phyloP scores from a whole-genome alignment of 2,329 filamentous ascomycete genomes.

The Microsporum ferrugineum region DNA sequence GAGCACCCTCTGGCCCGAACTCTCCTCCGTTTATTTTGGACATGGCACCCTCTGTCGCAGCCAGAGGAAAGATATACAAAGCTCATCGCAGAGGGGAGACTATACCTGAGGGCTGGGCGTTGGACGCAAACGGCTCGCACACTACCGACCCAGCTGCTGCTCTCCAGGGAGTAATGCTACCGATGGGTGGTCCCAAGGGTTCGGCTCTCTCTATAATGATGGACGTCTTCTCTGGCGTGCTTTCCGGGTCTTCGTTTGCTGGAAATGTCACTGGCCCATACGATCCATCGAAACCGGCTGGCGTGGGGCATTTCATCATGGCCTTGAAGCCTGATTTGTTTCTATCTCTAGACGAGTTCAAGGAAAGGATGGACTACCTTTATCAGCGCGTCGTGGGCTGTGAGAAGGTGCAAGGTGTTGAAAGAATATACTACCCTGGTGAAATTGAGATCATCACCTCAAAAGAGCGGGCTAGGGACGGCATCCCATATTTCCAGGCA shows the following conservation, averaged over 20 bases:
- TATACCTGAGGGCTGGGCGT: slow-evolving; percentile 52
- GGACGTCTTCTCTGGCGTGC: slow-evolving; percentile 71
- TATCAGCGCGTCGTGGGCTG: slow-evolving; percentile 43
- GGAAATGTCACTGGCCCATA: slow-evolving; percentile 68
- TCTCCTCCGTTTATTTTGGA: slow-evolving; percentile 47
- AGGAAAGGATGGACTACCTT: slow-evolving; percentile 46
- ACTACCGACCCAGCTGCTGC: slow-evolving; percentile 62
- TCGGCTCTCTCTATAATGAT: slow-evolving; percentile 71
- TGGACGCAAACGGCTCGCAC: slow-evolving; percentile 57
- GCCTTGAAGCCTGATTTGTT: slow-evolving; percentile 65
- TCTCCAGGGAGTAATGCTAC: slow-evolving; percentile 67
- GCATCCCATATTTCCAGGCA: slow-evolving; percentile 40
- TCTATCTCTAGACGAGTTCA: slow-evolving; percentile 58
- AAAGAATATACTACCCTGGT: slow-evolving; percentile 47
- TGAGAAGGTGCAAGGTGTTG: slow-evolving; percentile 44
- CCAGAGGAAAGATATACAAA: slow-evolving; percentile 37
- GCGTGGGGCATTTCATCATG: slow-evolving; percentile 64
- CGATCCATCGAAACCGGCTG: slow-evolving; percentile 54
- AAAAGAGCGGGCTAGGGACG: slow-evolving; percentile 31
- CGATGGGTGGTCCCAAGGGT: slow-evolving; percentile 76
- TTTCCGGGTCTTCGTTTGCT: slow-evolving; percentile 68
- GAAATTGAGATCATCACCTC: slow-evolving; percentile 44
- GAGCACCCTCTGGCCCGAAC: slow-evolving; percentile 52
- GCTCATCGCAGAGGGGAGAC: slow-evolving; percentile 32
- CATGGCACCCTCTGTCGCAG: slow-evolving; percentile 38